Conservation (phyloP, 2,329 filamentous ascomycete species). For the Sporothrix phasma region DNA sequence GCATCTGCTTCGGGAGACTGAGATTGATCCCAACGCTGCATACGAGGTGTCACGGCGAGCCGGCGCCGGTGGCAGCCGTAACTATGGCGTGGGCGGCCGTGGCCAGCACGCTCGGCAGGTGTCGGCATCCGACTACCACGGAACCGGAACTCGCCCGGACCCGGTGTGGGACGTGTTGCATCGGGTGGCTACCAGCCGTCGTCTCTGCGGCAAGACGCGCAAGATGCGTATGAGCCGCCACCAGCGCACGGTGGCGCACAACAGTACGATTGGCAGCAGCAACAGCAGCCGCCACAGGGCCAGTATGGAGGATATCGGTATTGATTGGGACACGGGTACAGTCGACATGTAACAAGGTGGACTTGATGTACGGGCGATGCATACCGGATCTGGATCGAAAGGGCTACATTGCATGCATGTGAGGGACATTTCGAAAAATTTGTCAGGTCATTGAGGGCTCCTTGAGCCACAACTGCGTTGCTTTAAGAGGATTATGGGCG, state of each 20-base stretch:
- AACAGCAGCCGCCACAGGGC: background rate
- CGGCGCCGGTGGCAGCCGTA: background rate
- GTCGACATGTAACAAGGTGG: background rate
- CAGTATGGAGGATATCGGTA: conserved; percentile 15
- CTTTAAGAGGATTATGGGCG: background rate
- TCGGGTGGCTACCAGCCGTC: conserved; percentile 41
- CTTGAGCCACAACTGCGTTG: background rate
- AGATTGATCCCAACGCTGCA: conserved; percentile 44
- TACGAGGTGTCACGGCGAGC: conserved; percentile 34
- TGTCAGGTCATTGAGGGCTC: background rate
- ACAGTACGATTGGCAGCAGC: conserved; percentile 10
- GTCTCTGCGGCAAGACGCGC: conserved; percentile 40
- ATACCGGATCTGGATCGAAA: background rate
- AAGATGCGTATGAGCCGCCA: conserved; percentile 34
- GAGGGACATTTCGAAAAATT: background rate
- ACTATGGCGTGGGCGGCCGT: conserved; percentile 11
- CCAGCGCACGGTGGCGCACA: conserved; percentile 19
- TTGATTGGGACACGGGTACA: background rate
- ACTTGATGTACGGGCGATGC: background rate
- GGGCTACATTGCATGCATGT: background rate
- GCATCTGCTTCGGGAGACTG: conserved; percentile 57
- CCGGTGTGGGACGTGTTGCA: conserved; percentile 24
- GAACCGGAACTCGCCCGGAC: conserved; percentile 20
- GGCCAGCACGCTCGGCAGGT: conserved; percentile 30
- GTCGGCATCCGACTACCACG: conserved; percentile 27